Conservation (phyloP, 106 monocot genomes). For the Allium cepa region DNA sequence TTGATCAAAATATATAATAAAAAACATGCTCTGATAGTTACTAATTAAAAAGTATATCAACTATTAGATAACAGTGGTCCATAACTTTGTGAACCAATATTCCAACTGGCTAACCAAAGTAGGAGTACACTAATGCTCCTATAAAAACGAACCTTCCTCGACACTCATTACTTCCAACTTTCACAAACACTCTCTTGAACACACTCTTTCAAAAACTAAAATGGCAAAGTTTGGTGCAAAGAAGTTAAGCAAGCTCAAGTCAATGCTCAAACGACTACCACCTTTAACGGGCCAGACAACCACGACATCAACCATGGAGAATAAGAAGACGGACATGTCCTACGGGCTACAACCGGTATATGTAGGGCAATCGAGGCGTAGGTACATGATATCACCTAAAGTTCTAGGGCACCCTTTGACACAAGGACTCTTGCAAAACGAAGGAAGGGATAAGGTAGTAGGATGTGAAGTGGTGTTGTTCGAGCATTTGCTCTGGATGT, state of each 20-base stretch:
- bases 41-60: too few species aligned
- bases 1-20: too few species aligned
- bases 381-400: slow-evolving; percentile 37
- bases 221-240: background rate
- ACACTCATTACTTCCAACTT: too few species aligned
- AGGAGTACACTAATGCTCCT: background rate
- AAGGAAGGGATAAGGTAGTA: too few species aligned
- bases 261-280: slow-evolving; percentile 2
- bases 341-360: slow-evolving; percentile 36
- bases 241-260: slow-evolving; percentile 3
- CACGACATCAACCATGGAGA: too few species aligned
- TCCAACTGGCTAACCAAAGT: too few species aligned
- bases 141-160: background rate
- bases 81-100: too few species aligned
- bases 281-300: background rate
- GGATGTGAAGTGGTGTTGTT: too few species aligned
- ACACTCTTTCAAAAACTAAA: background rate
- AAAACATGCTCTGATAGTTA: too few species aligned
- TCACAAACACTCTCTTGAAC: background rate
- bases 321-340: background rate
- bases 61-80: too few species aligned
- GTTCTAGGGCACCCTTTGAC: slow-evolving; percentile 36
- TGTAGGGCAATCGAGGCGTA: slow-evolving; percentile 58
- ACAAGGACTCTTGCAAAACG: background rate
- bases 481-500: too few species aligned